Conservation (phyloP, 78 protist genomes). For the Chrysochromulina parva region DNA sequence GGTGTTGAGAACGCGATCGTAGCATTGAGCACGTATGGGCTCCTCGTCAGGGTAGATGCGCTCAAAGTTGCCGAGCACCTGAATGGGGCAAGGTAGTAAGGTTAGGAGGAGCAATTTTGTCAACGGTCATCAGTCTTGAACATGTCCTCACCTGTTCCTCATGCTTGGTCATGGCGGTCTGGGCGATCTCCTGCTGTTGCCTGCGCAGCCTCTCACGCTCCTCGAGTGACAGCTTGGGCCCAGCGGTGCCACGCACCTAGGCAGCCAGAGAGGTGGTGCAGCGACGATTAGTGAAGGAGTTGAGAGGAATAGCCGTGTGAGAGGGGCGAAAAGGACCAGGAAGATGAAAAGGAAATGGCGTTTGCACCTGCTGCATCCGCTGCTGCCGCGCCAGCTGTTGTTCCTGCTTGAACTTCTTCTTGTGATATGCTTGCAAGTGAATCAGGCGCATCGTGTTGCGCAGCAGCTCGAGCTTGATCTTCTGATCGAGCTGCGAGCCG, state of each 20-base stretch:
- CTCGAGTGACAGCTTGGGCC: background rate
- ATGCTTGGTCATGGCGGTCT: background rate
- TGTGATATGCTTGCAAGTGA: background rate
- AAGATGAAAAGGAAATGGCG: too few species aligned
- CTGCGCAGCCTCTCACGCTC: background rate
- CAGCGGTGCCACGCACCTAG: background rate
- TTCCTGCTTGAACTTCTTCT: background rate
- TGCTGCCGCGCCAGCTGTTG: background rate
- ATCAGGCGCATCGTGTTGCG: background rate
- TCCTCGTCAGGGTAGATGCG: constrained; percentile 1
- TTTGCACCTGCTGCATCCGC: background rate
- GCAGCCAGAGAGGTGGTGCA: too few species aligned
- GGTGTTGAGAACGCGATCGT: too few species aligned
- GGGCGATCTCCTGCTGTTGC: background rate
- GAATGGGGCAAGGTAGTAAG: too few species aligned
- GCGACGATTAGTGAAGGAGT: too few species aligned
- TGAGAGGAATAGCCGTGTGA: too few species aligned
- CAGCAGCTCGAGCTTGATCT: background rate
- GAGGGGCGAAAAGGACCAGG: too few species aligned
- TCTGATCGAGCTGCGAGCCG: background rate
- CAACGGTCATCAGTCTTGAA: too few species aligned
- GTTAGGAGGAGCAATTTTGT: too few species aligned
- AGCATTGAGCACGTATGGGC: background rate
- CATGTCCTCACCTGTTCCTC: background rate
- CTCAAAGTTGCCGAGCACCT: background rate